These are phyloP conservation scores for Trypanosoma brucei DNA, from an alignment of 208 protist genomes.

Conservation along the genomic window DNA sequence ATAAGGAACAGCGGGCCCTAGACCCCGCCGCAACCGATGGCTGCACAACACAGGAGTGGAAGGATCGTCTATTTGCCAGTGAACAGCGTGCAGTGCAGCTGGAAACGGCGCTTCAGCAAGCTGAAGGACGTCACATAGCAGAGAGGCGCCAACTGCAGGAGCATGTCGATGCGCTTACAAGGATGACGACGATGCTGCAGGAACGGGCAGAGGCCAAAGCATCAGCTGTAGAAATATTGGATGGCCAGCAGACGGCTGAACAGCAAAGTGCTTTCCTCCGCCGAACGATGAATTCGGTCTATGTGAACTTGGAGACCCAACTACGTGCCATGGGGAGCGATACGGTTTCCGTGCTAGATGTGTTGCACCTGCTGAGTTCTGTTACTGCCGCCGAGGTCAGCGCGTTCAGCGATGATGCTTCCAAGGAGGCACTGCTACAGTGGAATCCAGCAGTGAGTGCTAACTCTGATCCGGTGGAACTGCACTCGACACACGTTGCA, in stretches of 20 bases:
- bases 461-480: background rate
- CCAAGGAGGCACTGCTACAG: conserved; percentile 23
- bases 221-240: conserved; percentile 21
- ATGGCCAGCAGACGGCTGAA: conserved; percentile 8
- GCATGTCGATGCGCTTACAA: conserved; percentile 46
- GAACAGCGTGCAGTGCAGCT: conserved; percentile 36
- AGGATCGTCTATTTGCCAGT: conserved; percentile 25
- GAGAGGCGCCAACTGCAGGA: conserved; percentile 43
- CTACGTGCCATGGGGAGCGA: conserved; percentile 16
- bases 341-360: conserved; percentile 28
- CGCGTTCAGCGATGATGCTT: conserved; percentile 37
- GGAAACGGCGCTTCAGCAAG: conserved; percentile 38
- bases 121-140: conserved; percentile 32
- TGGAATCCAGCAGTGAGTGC: background rate
- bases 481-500: no score
- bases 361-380: conserved; percentile 29
- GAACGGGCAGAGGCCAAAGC: conserved; percentile 21
- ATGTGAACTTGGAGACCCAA: conserved; percentile 38
- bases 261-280: conserved; percentile 44
- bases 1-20: conserved; percentile 18
- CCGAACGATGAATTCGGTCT: conserved; percentile 50
- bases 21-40: conserved; percentile 16
- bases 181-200: conserved; percentile 35
- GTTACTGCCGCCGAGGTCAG: conserved; percentile 34
- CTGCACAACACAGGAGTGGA: conserved; percentile 24